phyloP scores from a whole-genome alignment of 495 filamentous ascomycete genomes.

The Penicillium psychrofluorescens region DNA sequence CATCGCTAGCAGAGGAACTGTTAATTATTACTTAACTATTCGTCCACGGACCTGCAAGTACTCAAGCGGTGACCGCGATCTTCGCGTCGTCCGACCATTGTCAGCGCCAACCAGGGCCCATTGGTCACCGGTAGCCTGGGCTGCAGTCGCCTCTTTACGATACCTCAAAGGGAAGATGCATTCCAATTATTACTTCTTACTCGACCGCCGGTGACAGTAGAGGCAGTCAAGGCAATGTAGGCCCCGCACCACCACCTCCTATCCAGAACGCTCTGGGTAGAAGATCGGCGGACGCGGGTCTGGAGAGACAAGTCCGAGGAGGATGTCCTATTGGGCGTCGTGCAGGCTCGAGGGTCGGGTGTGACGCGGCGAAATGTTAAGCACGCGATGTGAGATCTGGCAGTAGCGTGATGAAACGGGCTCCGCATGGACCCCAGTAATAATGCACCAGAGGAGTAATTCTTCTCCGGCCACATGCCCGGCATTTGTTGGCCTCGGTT shows the following conservation, averaged over 20 bases:
- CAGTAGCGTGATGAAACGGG: background rate
- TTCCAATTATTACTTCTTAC: too few species aligned
- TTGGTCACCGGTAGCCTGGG: too few species aligned
- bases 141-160: too few species aligned
- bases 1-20: background rate
- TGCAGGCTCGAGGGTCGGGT: too few species aligned
- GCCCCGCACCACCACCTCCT: background rate
- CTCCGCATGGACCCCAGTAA: background rate
- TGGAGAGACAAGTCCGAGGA: too few species aligned
- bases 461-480: constrained; percentile 5
- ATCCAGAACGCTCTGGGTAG: background rate
- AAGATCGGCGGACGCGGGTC: background rate
- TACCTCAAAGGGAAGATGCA: too few species aligned
- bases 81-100: background rate
- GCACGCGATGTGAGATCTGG: background rate
- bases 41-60: background rate
- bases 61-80: background rate
- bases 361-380: background rate
- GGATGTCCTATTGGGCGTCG: too few species aligned
- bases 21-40: too few species aligned
- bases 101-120: background rate
- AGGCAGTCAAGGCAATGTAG: too few species aligned
- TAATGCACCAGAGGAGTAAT: constrained; percentile 1
- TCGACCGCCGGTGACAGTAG: too few species aligned
- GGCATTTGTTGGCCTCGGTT: constrained; percentile 6